These are phyloP conservation scores for Calonectria hawksworthii DNA, from an alignment of 2,329 filamentous ascomycete genomes.

Conservation along the genomic window DNA sequence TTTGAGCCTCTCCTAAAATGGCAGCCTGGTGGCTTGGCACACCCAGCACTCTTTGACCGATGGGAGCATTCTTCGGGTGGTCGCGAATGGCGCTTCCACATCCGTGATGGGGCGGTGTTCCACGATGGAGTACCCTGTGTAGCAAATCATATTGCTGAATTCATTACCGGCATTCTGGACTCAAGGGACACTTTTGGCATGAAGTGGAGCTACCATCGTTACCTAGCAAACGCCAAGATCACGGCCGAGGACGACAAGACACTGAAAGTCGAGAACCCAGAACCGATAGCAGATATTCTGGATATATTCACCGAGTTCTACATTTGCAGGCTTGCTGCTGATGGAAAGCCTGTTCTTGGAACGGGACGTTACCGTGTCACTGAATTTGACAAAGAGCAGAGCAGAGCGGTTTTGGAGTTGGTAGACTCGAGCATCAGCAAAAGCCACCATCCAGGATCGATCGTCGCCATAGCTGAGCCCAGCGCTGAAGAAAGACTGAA, in stretches of 20 bases:
- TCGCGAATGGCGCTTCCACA: neutral
- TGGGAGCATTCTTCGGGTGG: slow-evolving; percentile 2
- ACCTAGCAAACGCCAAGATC: neutral
- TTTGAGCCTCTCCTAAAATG: slow-evolving; percentile 13
- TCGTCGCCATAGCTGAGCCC: neutral
- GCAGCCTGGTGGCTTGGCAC: neutral
- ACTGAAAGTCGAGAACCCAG: neutral
- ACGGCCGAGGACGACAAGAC: neutral
- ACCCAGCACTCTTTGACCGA: slow-evolving; percentile 4
- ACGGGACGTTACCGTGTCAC: neutral
- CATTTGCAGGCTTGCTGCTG: neutral
- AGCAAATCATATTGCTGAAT: slow-evolving; percentile 3
- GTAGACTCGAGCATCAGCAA: neutral
- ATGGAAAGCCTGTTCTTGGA: slow-evolving; percentile 1
- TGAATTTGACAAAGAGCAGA: neutral
- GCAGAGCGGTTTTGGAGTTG: neutral
- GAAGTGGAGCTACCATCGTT: slow-evolving; percentile 13
- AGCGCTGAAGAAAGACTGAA: slow-evolving; percentile 3
- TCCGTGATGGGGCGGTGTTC: neutral
- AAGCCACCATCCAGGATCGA: neutral
- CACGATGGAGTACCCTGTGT: slow-evolving; percentile 1
- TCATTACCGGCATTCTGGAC: neutral
- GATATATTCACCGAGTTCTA: slow-evolving; percentile 11
- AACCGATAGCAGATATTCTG: slow-evolving; percentile 1
- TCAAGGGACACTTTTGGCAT: slow-evolving; percentile 14